A percentile compares a stretch with the other conserved stretches of the same genome.
Evolutionary conservation across 306 rosid species (phyloP).

Genomic region (Sphenostylis stenocarpa): DNA sequence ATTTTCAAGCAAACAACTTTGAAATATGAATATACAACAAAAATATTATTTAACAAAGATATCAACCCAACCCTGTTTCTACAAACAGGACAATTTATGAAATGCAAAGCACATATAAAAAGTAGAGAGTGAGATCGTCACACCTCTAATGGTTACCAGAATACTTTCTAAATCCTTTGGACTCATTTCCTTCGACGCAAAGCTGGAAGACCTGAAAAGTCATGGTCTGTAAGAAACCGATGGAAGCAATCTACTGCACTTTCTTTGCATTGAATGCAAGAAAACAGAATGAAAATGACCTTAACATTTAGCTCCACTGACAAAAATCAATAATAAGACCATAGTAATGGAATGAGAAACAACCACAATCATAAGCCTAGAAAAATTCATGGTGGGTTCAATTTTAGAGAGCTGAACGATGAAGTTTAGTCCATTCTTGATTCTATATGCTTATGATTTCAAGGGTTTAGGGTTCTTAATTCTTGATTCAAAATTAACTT

Average conservation of each 20-base stretch:
- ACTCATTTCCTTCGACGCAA: slow-evolving; percentile 60
- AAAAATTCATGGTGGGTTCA: too few relatives aligned
- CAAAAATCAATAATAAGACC: too few relatives aligned
- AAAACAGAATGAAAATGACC: not conserved
- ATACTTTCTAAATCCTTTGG: slow-evolving; percentile 62
- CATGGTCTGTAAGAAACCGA: not conserved
- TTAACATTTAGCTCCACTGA: too few relatives aligned
- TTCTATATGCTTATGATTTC: too few relatives aligned
- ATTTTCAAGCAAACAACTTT: not conserved
- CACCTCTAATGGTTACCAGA: slow-evolving; percentile 57
- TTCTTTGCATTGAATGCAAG: not conserved
- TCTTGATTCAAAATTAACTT: too few relatives aligned
- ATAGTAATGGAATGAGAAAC: too few relatives aligned
- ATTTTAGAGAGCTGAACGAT: too few relatives aligned
- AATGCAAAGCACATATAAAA: slow-evolving; percentile 10
- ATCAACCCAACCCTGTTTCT: not conserved
- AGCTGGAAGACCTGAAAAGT: slow-evolving; percentile 52
- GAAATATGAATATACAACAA: not conserved
- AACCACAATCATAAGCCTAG: too few relatives aligned
- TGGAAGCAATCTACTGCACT: not conserved
- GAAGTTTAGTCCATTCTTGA: too few relatives aligned
- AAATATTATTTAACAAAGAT: not conserved
- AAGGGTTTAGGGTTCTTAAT: too few relatives aligned
- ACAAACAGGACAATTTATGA: not conserved
- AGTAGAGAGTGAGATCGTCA: not conserved